Evolutionary conservation across 805 yeast species (phyloP).

Genomic region (Gaillardinia entomophila): DNA sequence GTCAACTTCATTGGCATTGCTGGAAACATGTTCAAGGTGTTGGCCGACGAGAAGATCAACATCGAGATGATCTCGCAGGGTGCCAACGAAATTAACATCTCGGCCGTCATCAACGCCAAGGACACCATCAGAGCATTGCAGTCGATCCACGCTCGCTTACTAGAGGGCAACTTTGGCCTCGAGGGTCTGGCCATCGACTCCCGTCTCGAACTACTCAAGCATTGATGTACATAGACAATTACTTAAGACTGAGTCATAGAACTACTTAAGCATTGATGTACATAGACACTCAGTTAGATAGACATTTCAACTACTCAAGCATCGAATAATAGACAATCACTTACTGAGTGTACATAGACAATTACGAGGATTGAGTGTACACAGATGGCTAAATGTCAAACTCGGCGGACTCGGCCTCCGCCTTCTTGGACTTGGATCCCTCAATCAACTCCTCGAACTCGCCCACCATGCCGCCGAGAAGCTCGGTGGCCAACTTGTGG

Average conservation of each 20-base stretch:
- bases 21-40: conserved; percentile 90
- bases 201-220: conserved; percentile 25
- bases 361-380: neutral
- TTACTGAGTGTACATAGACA: neutral
- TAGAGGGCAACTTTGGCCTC: conserved; percentile 40
- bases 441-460: conserved; percentile 58
- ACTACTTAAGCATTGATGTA: conserved; percentile 14
- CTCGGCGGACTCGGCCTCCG: conserved; percentile 14
- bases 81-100: conserved; percentile 94
- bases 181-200: conserved; percentile 21
- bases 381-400: conserved; percentile 15
- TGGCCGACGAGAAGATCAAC: conserved; percentile 87
- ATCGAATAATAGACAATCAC: neutral
- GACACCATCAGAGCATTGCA: conserved; percentile 83
- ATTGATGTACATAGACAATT: neutral
- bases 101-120: conserved; percentile 83
- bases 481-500: conserved; percentile 68
- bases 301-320: conserved; percentile 20
- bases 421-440: conserved; percentile 13
- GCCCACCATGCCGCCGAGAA: conserved; percentile 58
- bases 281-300: too few relatives aligned
- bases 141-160: conserved; percentile 72
- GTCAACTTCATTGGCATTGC: conserved; percentile 95
- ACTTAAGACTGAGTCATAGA: conserved; percentile 9
- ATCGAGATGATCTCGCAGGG: conserved; percentile 99